Percentiles rank a stretch among this genome's conserved stretches.
phyloP scores from a whole-genome alignment of 1,284 basidiomycete genomes.

The Fomitopsis schrenkii region DNA sequence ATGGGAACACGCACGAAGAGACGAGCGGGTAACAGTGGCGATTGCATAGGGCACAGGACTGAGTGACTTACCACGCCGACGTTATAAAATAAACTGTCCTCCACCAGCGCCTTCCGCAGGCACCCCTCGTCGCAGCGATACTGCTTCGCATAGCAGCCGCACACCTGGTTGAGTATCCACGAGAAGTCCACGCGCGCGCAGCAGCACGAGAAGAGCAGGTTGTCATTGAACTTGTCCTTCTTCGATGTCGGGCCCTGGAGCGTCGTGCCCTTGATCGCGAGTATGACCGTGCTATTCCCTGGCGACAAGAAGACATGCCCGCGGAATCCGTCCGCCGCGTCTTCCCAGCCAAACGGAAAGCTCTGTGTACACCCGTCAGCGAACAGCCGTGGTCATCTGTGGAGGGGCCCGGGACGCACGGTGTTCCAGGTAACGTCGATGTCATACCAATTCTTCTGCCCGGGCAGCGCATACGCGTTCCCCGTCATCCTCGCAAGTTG shows the following conservation, averaged over 20 bases:
- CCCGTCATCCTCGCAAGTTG: slow-evolving; percentile 89
- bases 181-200: slow-evolving; percentile 91
- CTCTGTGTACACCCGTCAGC: slow-evolving; percentile 40
- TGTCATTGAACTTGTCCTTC: slow-evolving; percentile 97
- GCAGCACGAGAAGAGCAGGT: slow-evolving; percentile 95
- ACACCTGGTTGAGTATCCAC: slow-evolving; percentile 80
- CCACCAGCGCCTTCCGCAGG: slow-evolving; percentile 77
- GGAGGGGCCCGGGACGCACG: slow-evolving; percentile 39
- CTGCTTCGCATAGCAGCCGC: slow-evolving; percentile 76
- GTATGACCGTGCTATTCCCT: slow-evolving; percentile 80
- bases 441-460: slow-evolving; percentile 79
- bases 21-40: not conserved
- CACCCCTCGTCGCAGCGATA: slow-evolving; percentile 84
- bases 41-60: not conserved
- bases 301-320: slow-evolving; percentile 86
- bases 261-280: slow-evolving; percentile 96
- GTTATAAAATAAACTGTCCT: slow-evolving; percentile 91
- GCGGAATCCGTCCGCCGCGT: slow-evolving; percentile 77
- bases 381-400: not conserved
- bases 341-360: slow-evolving; percentile 91
- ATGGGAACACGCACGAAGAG: not conserved
- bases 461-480: slow-evolving; percentile 81
- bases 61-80: slow-evolving; percentile 62
- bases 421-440: slow-evolving; percentile 72
- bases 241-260: slow-evolving; percentile 78